A percentile compares a stretch with the other conserved stretches of the same genome.
phyloP scores from a whole-genome alignment of 1,139 yeast species.

The Kodamaea sp. region DNA sequence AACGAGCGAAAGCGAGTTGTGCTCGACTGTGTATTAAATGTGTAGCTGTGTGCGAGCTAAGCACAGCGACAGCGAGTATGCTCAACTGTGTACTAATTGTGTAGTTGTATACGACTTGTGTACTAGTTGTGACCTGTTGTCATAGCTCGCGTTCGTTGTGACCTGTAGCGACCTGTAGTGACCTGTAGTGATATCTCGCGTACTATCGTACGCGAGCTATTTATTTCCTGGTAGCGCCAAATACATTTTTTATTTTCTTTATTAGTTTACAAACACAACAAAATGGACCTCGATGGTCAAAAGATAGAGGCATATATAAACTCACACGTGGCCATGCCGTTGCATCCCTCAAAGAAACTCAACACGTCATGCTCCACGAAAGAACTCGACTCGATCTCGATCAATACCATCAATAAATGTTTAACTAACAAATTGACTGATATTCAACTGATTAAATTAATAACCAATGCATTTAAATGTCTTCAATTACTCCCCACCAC shows the following conservation, averaged over 20 bases:
- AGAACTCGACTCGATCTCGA: constrained; percentile 12
- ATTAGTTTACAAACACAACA: constrained; percentile 2
- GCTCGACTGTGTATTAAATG: too few species aligned
- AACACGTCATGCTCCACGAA: constrained; percentile 5
- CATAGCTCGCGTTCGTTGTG: too few species aligned
- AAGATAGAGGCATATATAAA: background rate
- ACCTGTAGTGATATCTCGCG: too few species aligned
- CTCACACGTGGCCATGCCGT: background rate
- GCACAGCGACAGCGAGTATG: too few species aligned
- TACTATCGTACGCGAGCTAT: too few species aligned
- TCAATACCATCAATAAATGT: constrained; percentile 7
- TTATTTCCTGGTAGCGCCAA: too few species aligned
- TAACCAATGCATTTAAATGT: constrained; percentile 19
- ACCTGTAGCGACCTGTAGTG: too few species aligned
- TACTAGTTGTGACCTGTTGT: background rate
- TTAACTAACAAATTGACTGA: constrained; percentile 3
- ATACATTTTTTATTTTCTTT: background rate
- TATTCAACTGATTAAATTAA: constrained; percentile 5
- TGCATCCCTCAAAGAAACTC: background rate
- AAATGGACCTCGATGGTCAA: constrained; percentile 7
- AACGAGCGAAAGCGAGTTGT: too few species aligned
- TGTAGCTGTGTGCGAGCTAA: too few species aligned
- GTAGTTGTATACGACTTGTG: too few species aligned
- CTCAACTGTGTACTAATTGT: too few species aligned
- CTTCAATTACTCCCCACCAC: constrained; percentile 13